These are phyloP conservation scores for Botryotinia globosa DNA, from an alignment of 2,329 filamentous ascomycete species.

Conservation along the genomic window DNA sequence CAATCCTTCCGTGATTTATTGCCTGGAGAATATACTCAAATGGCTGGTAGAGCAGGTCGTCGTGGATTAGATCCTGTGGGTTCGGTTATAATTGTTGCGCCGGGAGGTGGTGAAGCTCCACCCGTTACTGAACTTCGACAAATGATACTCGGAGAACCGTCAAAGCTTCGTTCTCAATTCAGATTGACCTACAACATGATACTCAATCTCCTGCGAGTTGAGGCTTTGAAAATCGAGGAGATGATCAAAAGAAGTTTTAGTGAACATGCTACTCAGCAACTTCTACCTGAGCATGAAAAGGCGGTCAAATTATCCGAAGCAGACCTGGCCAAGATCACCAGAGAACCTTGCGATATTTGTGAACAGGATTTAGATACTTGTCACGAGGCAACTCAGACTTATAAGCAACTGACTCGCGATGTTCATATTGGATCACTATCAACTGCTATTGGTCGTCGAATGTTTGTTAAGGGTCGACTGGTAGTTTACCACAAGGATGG, in stretches of 20 bases:
- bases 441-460: conserved; percentile 78
- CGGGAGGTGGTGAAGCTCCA: conserved; percentile 78
- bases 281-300: conserved; percentile 93
- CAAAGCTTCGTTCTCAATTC: conserved; percentile 94
- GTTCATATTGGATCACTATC: conserved; percentile 72
- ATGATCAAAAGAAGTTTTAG: conserved; percentile 99
- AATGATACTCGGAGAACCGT: conserved; percentile 95
- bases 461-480: conserved; percentile 73
- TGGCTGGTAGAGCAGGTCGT: conserved; percentile 92
- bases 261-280: conserved; percentile 92
- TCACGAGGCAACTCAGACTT: conserved; percentile 79
- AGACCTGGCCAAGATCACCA: conserved; percentile 84
- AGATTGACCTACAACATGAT: conserved; percentile 99
- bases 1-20: conserved; percentile 86
- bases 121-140: conserved; percentile 77
- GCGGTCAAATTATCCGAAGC: conserved; percentile 89
- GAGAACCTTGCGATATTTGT: conserved; percentile 79
- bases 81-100: conserved; percentile 89
- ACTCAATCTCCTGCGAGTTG: conserved; percentile 87
- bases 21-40: conserved; percentile 96
- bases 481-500: conserved; percentile 85
- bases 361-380: conserved; percentile 76
- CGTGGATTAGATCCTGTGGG: conserved; percentile 90
- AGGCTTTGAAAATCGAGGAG: conserved; percentile 96
- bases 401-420: conserved; percentile 73